Evolutionary conservation across 305 asterid genomes (phyloP).

Genomic region (Solanum hybrid): DNA sequence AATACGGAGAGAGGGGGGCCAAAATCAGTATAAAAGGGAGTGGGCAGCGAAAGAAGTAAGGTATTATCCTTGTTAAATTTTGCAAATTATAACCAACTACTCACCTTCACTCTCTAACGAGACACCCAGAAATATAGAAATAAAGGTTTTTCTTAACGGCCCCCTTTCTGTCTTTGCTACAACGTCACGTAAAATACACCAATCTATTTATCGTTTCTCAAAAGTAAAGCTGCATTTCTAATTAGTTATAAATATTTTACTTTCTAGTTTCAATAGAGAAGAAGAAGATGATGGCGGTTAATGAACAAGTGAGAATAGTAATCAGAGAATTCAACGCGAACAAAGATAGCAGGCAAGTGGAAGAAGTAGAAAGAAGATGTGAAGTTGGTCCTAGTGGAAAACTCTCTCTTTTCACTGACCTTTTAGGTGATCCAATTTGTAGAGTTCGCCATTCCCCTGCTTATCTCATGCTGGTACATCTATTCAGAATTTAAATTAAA

Average conservation of each 20-base stretch:
- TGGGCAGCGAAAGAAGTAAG: not conserved
- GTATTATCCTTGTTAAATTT: not conserved
- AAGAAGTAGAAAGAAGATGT: constrained; percentile 61
- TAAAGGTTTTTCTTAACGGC: not conserved
- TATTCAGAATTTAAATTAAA: not conserved
- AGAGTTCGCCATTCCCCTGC: constrained; percentile 87
- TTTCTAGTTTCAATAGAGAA: not conserved
- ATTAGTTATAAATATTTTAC: not conserved
- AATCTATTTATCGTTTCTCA: not conserved
- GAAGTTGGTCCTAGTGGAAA: constrained; percentile 75
- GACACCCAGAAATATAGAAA: not conserved
- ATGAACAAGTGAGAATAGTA: constrained; percentile 28
- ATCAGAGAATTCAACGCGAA: constrained; percentile 59
- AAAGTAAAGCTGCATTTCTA: not conserved
- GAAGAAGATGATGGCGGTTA: not conserved
- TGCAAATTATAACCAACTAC: not conserved
- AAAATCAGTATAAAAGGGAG: not conserved
- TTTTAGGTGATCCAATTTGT: constrained; percentile 82
- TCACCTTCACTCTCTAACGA: not conserved
- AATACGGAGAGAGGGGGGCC: not conserved
- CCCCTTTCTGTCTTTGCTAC: not conserved
- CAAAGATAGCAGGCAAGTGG: constrained; percentile 56
- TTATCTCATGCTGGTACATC: constrained; percentile 65
- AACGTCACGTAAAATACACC: too few species aligned
- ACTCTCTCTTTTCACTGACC: constrained; percentile 75